A percentile compares a stretch with the other conserved stretches of the same genome.
phyloP scores from a whole-genome alignment of 225 moss, liverwort and hornwort genomes.

The Neckera pumila region DNA sequence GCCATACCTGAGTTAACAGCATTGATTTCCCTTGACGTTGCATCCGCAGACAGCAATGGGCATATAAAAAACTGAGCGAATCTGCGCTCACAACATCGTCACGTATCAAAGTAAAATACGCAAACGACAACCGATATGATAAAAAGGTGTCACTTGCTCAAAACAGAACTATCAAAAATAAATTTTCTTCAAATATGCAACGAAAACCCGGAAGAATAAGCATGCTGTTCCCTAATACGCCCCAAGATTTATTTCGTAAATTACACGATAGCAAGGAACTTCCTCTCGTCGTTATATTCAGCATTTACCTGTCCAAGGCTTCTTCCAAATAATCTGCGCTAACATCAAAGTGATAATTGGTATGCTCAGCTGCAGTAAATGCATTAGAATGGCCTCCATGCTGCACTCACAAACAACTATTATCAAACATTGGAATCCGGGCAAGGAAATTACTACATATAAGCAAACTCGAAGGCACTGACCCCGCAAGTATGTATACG shows the following conservation, averaged over 20 bases:
- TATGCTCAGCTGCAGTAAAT: slow-evolving; percentile 83
- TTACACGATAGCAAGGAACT: not conserved
- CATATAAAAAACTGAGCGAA: slow-evolving; percentile 98
- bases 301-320: slow-evolving; percentile 77
- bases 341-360: slow-evolving; percentile 96
- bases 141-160: not conserved
- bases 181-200: not conserved
- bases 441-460: not conserved
- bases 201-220: not conserved
- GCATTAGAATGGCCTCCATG: slow-evolving; percentile 99
- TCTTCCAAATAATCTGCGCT: slow-evolving; percentile 86
- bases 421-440: not conserved
- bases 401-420: slow-evolving; percentile 36
- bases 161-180: not conserved
- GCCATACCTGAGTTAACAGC: slow-evolving; percentile 79
- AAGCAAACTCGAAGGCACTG: not conserved
- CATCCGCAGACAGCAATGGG: slow-evolving; percentile 87
- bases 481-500: not conserved
- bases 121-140: not conserved
- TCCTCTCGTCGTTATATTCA: not conserved
- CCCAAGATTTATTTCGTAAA: not conserved
- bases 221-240: not conserved
- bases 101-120: not conserved
- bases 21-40: slow-evolving; percentile 87
- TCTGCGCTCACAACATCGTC: slow-evolving; percentile 32